Base-by-base conservation (phyloP, 768 basidiomycete genomes). In the Guyanaporus albipodus region DNA sequence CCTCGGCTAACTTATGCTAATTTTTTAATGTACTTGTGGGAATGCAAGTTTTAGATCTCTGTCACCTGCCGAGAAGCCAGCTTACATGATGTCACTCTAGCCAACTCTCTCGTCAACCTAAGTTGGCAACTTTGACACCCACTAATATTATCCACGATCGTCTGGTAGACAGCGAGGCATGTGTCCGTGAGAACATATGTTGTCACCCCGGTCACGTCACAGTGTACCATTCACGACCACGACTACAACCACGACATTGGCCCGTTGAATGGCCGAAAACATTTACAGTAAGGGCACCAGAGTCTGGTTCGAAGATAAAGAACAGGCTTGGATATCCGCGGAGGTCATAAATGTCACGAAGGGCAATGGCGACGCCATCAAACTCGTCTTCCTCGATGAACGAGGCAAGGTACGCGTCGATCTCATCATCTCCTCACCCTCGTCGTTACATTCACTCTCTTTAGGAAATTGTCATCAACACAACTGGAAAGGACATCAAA, bases 291-390 rank as follows among this genome's bases (percentile, higher is more conserved):
- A 85, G 69, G 88, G 88, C 52, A 90, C 87, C 53, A 77, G 87
- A 58, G 88, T 90, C 62, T 91, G 88, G 92, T 92, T 94, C 61
- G 81, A 91, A 54, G 91, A 95, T 74, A 92, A 89, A 69, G 92
- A 95, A 52, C 82, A 86, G 55, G 91, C 91, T 52, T 96, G 93
- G 93, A 77, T 95, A 57, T 89, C 90, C 34, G 93, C 86, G 48
- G 87, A 91, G 67, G 89, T 94, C 52, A 73, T 75, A 42, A 72
- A 74, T 31, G 80, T 80, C 50, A 72, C 75, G 49, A 85, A 82
- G 64, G 75, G 75, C 46, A 62, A 74, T 54, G 85, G 80, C 68
- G 89, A 91, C 60, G 68, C 75, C 58, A 82, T 96, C 73, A 87
- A 81, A 70, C 82, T 96, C 53, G 73, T 77, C 63, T 93, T 94